Evolutionary conservation across 2,329 filamentous ascomycete species (phyloP).

Genomic region (Colletotrichum sansevieriae): DNA sequence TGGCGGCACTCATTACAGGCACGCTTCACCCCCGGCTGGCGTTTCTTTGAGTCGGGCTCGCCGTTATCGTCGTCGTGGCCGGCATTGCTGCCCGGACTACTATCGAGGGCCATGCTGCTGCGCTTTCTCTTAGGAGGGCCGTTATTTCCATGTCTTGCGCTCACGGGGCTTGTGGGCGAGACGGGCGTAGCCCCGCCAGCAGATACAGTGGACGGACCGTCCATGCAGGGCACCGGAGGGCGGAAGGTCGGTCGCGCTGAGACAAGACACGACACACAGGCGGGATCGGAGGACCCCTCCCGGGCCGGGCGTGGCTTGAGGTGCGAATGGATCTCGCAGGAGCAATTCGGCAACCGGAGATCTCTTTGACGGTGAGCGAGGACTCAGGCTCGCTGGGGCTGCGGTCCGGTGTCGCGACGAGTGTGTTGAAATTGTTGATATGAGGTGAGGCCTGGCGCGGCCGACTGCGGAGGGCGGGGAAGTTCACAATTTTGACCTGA

Average conservation of each 20-base stretch:
- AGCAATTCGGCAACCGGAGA: conserved; percentile 34
- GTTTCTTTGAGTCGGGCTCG: conserved; percentile 68
- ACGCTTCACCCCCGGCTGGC: conserved; percentile 79
- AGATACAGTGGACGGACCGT: conserved; percentile 60
- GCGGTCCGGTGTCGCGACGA: conserved; percentile 44
- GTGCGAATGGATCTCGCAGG: conserved; percentile 35
- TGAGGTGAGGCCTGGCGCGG: conserved; percentile 38
- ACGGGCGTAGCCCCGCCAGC: conserved; percentile 62
- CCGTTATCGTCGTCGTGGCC: conserved; percentile 69
- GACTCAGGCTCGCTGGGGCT: conserved; percentile 39
- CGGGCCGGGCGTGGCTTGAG: conserved; percentile 36
- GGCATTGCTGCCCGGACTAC: conserved; percentile 71
- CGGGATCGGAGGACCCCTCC: conserved; percentile 42
- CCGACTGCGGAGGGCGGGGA: conserved; percentile 43
- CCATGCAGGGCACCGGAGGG: conserved; percentile 55
- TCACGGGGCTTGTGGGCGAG: conserved; percentile 69
- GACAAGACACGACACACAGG: conserved; percentile 39
- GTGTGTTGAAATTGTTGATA: conserved; percentile 37
- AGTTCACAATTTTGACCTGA: conserved; percentile 41
- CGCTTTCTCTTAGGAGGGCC: conserved; percentile 69
- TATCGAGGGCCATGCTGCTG: conserved; percentile 67
- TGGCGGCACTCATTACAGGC: conserved; percentile 89
- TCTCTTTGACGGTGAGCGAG: conserved; percentile 36
- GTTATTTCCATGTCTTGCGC: conserved; percentile 63
- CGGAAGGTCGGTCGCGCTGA: conserved; percentile 37